Evolutionary conservation across 208 protist species (phyloP), one percentile per base, ranked within the genome.

Genomic region (Borovskyia barvae): DNA sequence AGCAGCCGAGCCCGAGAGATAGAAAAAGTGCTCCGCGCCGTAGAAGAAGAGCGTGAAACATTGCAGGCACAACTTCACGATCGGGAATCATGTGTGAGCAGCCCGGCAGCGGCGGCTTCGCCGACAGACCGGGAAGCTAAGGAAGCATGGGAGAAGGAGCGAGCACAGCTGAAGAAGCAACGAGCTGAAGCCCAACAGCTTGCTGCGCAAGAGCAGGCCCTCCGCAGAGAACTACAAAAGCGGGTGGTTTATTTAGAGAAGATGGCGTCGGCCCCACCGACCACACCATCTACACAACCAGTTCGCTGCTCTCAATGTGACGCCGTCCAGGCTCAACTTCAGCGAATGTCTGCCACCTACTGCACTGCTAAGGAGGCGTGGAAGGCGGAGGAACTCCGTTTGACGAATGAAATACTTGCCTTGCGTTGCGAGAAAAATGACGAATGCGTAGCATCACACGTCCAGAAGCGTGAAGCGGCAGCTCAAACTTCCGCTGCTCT

Each of bases 11-110:
- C 33, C 24, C 46, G 47, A 11, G 59, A 39, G 33, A 43, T 72
- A 5, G 71, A 73, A 36, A 65, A 68, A 26, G 58, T 66, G 20
- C 41, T 82, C 39, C 61, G 36, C 15, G 61, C 26, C 7, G 28
- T 79, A 4, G 66, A 87, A 50, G 24, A 30, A 28, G 80, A 77
- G 59, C 63, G 80, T 0, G 67, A 87, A 40, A 49, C 66, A 8
- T 45, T 82, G n/a, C 63, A 53, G 45, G 40, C 28, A 4, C 72
- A 75, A 47, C 40, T 76, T 28, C 25, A 32, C 26, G 41, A 55
- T 19, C 30, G 70, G 26, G 36, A 78, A 20, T 15, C 39, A 8
- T 9, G 17, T 15, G 63, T 40, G 2, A n/a, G 19, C 5, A 45
- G 3, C 14, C 30, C 39, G 1, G 9, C 20, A 8, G 60, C 24